A percentile compares a stretch with the other conserved stretches of the same genome.
phyloP scores from a whole-genome alignment of 352 stramenopile species.

The Plasmopara viticola region DNA sequence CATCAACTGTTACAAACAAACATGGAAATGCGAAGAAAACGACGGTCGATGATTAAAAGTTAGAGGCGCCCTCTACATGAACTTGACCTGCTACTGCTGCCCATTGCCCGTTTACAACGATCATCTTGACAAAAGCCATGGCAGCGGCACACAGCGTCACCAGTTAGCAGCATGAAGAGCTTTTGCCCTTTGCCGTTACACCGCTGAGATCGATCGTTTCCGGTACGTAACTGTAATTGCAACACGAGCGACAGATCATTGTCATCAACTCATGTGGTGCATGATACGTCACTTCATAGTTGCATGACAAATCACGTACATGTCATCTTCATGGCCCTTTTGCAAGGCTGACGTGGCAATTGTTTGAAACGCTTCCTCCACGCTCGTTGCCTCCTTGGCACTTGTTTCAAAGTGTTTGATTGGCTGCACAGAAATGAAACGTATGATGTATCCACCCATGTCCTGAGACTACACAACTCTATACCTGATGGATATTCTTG shows the following conservation, averaged over 20 bases:
- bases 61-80: neutral
- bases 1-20: neutral
- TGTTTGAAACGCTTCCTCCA: slow-evolving; percentile 95
- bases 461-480: neutral
- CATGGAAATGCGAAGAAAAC: neutral
- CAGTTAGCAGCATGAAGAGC: slow-evolving; percentile 64
- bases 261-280: neutral
- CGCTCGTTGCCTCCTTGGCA: slow-evolving; percentile 95
- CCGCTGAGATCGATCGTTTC: slow-evolving; percentile 84
- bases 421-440: slow-evolving; percentile 27
- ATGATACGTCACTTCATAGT: neutral
- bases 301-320: slow-evolving; percentile 33
- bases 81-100: neutral
- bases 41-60: neutral
- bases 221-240: slow-evolving; percentile 55
- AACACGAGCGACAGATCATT: slow-evolving; percentile 2
- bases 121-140: too few species aligned
- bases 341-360: slow-evolving; percentile 86
- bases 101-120: too few species aligned
- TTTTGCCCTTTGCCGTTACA: slow-evolving; percentile 59
- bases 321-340: slow-evolving; percentile 83
- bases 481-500: slow-evolving; percentile 74
- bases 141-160: neutral
- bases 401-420: slow-evolving; percentile 98
- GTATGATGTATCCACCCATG: neutral